Base-by-base conservation (phyloP, 2,329 filamentous ascomycete genomes). In the Ascochyta fabae region DNA sequence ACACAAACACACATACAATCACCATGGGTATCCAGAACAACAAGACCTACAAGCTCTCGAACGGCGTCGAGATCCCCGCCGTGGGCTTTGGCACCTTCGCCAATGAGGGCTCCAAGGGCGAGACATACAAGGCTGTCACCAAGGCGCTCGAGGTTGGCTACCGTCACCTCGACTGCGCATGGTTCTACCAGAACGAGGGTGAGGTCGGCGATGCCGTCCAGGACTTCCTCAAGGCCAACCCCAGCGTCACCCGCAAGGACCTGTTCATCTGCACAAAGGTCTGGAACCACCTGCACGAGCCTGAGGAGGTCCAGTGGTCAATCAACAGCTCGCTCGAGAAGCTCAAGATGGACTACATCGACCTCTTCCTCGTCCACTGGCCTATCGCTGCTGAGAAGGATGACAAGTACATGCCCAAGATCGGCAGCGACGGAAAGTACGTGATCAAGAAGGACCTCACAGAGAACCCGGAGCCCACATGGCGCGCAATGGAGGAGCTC, bases 231-330 rank as follows among this genome's bases (percentile, higher is more conserved):
- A 77, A 80, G 66, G 74, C 80, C 48, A 74, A 82, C 56, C 85
- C 84, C 4, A 80, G 78, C 0, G 65, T 91, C 23, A 76, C 80
- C 15, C 82, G 87, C 40, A 74, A 79, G 24, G 81, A 90, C 29
- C 66, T 92, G 52, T 92, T 89, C 74, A 77, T 91, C 52, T 90
- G 88, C n/a, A 91, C 87, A 58, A 92, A 92, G 77, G 86, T 91
- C 53, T 80, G 87, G 58, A 80, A 78, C 44, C 80, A 84, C 41
- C 80, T 79, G 3, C 82, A 82, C 35, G 83, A 82, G 58, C 77
- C 80, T 1, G 85, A 88, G 16, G 80, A 81, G 49, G 86, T 84
- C 15, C 86, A 90, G 67, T 75, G 84, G 66, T 85, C 83, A 56
- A 75, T 84, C 29, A 66, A 88, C 39, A 83, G 84, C 23, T 89